A percentile compares a stretch with the other conserved stretches of the same genome.
Evolutionary conservation across 345 rosid species (phyloP).

Genomic region (Hypericum androsaemum): DNA sequence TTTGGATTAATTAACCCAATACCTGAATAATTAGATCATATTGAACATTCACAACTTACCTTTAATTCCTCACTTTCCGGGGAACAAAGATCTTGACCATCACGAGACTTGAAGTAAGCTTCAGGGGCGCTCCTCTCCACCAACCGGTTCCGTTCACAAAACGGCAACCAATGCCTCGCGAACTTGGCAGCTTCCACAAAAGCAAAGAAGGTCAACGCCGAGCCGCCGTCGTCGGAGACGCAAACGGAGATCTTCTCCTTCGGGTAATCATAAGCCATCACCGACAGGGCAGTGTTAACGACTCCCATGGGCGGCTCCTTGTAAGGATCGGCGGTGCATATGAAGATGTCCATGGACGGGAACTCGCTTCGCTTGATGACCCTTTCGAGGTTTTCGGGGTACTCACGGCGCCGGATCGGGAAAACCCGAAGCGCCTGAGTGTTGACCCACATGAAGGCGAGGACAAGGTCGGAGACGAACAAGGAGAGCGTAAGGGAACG

Average conservation of each 20-base stretch:
- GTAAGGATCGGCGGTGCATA: conserved; percentile 19
- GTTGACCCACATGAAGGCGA: conserved; percentile 4
- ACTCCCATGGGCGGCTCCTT: conserved; percentile 18
- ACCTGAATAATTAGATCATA: no score
- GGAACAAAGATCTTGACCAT: background rate
- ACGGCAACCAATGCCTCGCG: conserved; percentile 19
- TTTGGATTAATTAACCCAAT: no score
- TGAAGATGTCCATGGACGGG: conserved; percentile 5
- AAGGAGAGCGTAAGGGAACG: background rate
- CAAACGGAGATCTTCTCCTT: conserved; percentile 3
- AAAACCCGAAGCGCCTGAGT: conserved; percentile 4
- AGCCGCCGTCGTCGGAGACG: conserved; percentile 22
- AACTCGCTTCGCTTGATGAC: conserved; percentile 4
- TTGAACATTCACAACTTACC: conserved; percentile 3
- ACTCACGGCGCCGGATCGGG: conserved; percentile 9
- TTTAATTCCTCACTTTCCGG: background rate
- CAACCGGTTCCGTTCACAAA: conserved; percentile 7
- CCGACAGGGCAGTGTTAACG: conserved; percentile 7
- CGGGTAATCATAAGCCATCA: conserved; percentile 5
- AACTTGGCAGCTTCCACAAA: conserved; percentile 21
- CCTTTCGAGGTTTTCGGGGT: conserved; percentile 11
- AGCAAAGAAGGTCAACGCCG: conserved; percentile 16
- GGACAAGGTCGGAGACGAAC: conserved; percentile 2
- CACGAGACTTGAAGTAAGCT: conserved; percentile 6
- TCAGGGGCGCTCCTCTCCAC: conserved; percentile 8